These are phyloP conservation scores for Fusarium gaditjirri DNA, from an alignment of 2,329 filamentous ascomycete species.

Conservation along the genomic window DNA sequence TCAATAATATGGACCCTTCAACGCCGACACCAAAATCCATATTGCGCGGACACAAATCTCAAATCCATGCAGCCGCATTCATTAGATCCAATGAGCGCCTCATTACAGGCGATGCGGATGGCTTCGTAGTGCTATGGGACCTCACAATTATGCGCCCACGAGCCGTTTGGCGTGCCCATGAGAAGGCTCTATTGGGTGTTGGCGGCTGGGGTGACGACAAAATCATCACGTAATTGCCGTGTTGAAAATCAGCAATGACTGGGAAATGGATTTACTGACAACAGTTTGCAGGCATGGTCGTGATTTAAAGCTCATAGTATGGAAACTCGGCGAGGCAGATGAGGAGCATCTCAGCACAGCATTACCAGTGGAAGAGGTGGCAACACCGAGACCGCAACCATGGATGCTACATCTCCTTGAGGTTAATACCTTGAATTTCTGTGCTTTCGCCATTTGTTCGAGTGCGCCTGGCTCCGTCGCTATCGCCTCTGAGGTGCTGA, in stretches of 20 bases:
- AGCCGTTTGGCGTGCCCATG: constrained; percentile 89
- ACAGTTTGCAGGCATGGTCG: constrained; percentile 77
- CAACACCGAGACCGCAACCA: constrained; percentile 68
- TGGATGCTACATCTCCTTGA: constrained; percentile 87
- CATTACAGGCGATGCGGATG: constrained; percentile 87
- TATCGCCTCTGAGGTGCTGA: constrained; percentile 61
- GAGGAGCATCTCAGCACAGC: constrained; percentile 73
- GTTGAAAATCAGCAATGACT: not conserved
- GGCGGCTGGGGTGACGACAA: constrained; percentile 76
- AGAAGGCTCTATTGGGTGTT: constrained; percentile 79
- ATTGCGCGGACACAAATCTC: constrained; percentile 84
- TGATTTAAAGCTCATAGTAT: constrained; percentile 87
- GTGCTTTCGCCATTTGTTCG: constrained; percentile 76
- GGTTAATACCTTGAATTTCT: constrained; percentile 97
- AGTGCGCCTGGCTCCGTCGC: constrained; percentile 43
- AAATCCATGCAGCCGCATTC: constrained; percentile 82
- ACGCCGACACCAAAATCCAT: constrained; percentile 65
- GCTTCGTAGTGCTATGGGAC: constrained; percentile 89
- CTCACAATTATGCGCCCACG: constrained; percentile 81
- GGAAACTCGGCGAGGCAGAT: constrained; percentile 73
- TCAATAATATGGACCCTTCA: constrained; percentile 44
- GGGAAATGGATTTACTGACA: not conserved
- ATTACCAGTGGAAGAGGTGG: constrained; percentile 74
- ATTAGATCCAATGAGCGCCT: constrained; percentile 79
- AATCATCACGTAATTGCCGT: constrained; percentile 78